Evolutionary conservation across 129 eudicot genomes (phyloP), one percentile per base, ranked within the genome.

Genomic region (Escallonia rubra): DNA sequence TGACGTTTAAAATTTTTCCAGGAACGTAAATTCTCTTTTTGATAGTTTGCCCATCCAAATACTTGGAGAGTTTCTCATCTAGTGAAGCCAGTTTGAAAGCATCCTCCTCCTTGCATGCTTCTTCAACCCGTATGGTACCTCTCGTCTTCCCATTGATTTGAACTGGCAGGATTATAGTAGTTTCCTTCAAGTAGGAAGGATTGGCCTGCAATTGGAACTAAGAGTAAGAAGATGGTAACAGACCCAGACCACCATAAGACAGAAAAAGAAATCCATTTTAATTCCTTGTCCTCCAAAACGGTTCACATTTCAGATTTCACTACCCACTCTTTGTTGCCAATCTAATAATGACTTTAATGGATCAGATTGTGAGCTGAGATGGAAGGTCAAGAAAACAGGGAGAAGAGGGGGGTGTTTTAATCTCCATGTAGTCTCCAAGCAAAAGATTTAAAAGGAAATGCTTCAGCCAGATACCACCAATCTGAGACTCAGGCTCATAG

Each of bases 141-240:
- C 99, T 78, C 12, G 99, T 93, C 80, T 89, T 93, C 47, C 99
- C 99, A 43, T 93, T 93, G 58, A 93, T 86, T 82, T 93, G 99
- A 65, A 93, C 96, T 6, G 99, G 99, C 64, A 93, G 78, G 45
- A 84, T 77, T 48, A 89, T 48, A 2, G 87, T 86, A 42, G 93
- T 76, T 73, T 89, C 99, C 66, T 93, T 81, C 54, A 89, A 66
- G 70, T 93, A 93, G 2, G 74, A 79, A 39, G 92, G 88, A 79
- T 89, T 75, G 2, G 83, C 95, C 99, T 93, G 88, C 61, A 63
- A 62, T 51, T 44, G 2, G 10, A 8, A 14, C 34, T 38, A 45
- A 4, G 61, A 61, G 43, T 76, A 43, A 51, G 77, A 12, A 43
- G 12, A 43, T 45, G 38, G 12, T 59, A 57, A 67, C 3, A 41